Percentiles rank a stretch among this genome's conserved stretches.
phyloP scores from a whole-genome alignment of 805 yeast genomes.

The Candida parachauliodes region DNA sequence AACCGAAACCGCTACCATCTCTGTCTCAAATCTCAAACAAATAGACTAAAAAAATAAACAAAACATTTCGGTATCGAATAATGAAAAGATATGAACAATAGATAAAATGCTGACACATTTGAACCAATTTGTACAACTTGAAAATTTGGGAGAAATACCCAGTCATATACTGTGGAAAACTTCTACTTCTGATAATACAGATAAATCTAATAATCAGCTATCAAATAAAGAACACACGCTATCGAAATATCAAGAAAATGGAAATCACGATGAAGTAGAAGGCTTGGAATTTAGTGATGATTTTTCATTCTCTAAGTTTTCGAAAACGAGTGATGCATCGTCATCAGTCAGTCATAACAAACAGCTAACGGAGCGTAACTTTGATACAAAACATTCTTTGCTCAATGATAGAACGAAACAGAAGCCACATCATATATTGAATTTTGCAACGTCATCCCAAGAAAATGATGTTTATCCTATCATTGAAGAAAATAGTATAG shows the following conservation, averaged over 20 bases:
- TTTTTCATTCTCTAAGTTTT: slow-evolving; percentile 36
- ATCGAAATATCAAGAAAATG: slow-evolving; percentile 25
- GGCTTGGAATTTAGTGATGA: slow-evolving; percentile 21
- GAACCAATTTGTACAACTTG: slow-evolving; percentile 5
- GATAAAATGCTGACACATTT: slow-evolving; percentile 2
- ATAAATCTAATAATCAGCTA: not conserved
- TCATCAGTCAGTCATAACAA: too few relatives aligned
- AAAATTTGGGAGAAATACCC: slow-evolving; percentile 5
- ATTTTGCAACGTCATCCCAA: too few relatives aligned
- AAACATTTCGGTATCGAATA: not conserved
- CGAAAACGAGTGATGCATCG: slow-evolving; percentile 17
- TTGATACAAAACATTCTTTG: too few relatives aligned
- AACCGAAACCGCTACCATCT: too few relatives aligned
- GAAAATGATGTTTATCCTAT: slow-evolving; percentile 5
- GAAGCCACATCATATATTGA: too few relatives aligned
- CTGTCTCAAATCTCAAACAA: too few relatives aligned
- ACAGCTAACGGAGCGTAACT: too few relatives aligned
- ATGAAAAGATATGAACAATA: not conserved
- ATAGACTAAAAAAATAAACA: slow-evolving; percentile 7
- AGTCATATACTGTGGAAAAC: slow-evolving; percentile 5
- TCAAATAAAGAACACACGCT: slow-evolving; percentile 18
- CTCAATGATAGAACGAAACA: too few relatives aligned
- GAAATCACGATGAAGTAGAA: slow-evolving; percentile 19
- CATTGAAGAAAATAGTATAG: slow-evolving; percentile 2
- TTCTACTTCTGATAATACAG: not conserved